These are phyloP conservation scores for Fusarium sp. DNA, from an alignment of 2,329 filamentous ascomycete genomes.

Conservation along the genomic window DNA sequence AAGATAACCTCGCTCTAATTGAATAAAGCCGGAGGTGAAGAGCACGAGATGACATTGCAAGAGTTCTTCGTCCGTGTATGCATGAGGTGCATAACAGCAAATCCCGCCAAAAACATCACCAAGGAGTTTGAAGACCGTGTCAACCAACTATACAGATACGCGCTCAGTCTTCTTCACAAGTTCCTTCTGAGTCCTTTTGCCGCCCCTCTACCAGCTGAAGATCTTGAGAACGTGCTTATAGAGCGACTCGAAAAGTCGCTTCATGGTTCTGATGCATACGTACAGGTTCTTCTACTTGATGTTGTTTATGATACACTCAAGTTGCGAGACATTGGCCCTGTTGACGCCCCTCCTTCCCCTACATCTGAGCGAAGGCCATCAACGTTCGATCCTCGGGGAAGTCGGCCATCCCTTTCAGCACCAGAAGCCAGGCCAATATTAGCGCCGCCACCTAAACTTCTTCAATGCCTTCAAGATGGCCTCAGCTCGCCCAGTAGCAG, in stretches of 20 bases:
- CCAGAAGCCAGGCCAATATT: constrained; percentile 46
- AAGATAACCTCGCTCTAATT: constrained; percentile 35
- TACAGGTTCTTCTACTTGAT: constrained; percentile 83
- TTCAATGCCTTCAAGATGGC: constrained; percentile 86
- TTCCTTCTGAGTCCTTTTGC: constrained; percentile 75
- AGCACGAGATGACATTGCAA: constrained; percentile 71
- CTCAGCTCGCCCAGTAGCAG: constrained; percentile 81
- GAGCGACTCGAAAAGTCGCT: constrained; percentile 74
- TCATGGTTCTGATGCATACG: constrained; percentile 71
- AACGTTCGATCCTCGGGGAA: constrained; percentile 57
- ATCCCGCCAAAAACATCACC: constrained; percentile 36
- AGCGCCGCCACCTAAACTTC: constrained; percentile 75
- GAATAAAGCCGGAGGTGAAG: constrained; percentile 60
- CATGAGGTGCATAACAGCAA: constrained; percentile 67
- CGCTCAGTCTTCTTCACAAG: constrained; percentile 77
- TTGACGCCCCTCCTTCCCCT: constrained; percentile 59
- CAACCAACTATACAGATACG: constrained; percentile 77
- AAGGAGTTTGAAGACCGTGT: constrained; percentile 58
- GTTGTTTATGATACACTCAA: constrained; percentile 81
- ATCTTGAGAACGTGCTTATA: constrained; percentile 78
- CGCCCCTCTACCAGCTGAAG: constrained; percentile 68
- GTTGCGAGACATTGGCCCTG: constrained; percentile 63
- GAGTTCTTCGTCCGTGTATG: constrained; percentile 76
- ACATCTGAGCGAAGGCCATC: constrained; percentile 61
- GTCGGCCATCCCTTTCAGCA: constrained; percentile 55